phyloP scores from a whole-genome alignment of 306 rosid species.

The Trifolium fragiferum region DNA sequence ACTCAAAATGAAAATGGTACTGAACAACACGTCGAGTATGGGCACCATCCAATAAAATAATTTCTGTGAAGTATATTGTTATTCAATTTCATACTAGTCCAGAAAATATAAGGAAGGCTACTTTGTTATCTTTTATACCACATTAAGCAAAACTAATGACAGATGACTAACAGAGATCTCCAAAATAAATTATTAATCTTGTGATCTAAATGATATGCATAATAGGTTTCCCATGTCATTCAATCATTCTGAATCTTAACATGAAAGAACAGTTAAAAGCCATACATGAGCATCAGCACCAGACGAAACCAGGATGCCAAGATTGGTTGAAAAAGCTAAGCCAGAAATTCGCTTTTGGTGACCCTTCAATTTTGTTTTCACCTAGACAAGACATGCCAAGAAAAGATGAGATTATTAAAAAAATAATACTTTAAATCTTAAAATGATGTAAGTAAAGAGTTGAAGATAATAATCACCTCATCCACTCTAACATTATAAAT shows the following conservation, averaged over 20 bases:
- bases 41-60: constrained; percentile 28
- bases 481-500: constrained; percentile 78
- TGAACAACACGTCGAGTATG: constrained; percentile 1
- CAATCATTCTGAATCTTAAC: constrained; percentile 32
- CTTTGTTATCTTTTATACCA: not conserved
- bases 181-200: constrained; percentile 28
- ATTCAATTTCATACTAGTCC: not conserved
- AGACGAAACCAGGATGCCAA: constrained; percentile 78
- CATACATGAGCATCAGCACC: constrained; percentile 90
- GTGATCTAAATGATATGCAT: constrained; percentile 1
- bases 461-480: constrained; percentile 61
- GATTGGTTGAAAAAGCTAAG: constrained; percentile 80
- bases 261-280: constrained; percentile 31
- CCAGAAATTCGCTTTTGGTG: constrained; percentile 83
- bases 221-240: constrained; percentile 25
- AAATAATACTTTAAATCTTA: constrained; percentile 18
- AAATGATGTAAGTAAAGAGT: constrained; percentile 9
- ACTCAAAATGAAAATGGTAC: constrained; percentile 13
- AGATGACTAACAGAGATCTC: constrained; percentile 13
- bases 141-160: constrained; percentile 17
- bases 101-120: constrained; percentile 17
- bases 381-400: constrained; percentile 52
- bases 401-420: constrained; percentile 35
- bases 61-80: constrained; percentile 12
- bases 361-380: constrained; percentile 79